Evolutionary conservation across 495 filamentous ascomycete species (phyloP).

Genomic region (Bathelium albidoporum): DNA sequence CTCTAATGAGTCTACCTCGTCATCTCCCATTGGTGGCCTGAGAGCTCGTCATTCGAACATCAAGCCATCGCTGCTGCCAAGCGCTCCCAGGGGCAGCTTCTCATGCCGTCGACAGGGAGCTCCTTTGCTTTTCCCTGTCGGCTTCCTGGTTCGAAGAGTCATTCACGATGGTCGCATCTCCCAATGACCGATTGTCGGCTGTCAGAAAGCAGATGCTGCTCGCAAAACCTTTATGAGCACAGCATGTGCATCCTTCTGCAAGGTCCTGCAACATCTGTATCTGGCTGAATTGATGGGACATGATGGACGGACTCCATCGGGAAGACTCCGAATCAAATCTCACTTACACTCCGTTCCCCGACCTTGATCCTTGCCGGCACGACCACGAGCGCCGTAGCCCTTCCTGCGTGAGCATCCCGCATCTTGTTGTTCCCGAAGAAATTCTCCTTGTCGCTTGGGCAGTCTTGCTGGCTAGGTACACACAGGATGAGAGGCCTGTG

Average conservation of each 20-base stretch:
- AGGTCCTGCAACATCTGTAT: background rate
- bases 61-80: background rate
- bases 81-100: background rate
- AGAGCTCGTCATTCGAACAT: background rate
- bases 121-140: background rate
- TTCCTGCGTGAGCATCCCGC: background rate
- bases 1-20: constrained; percentile 1
- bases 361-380: background rate
- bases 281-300: background rate
- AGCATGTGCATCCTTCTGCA: background rate
- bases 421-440: background rate
- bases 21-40: background rate
- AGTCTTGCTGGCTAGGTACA: background rate
- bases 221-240: background rate
- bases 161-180: background rate
- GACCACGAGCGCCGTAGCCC: background rate
- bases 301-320: background rate
- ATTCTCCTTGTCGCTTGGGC: background rate
- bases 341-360: background rate
- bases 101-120: background rate
- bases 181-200: background rate
- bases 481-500: background rate
- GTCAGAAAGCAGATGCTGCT: background rate
- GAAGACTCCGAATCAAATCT: background rate
- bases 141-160: background rate